Percentiles rank a stretch among this genome's conserved stretches.
These are phyloP conservation scores for Didymosphaeria variabile DNA, from an alignment of 2,329 filamentous ascomycete genomes.

Conservation along the genomic window DNA sequence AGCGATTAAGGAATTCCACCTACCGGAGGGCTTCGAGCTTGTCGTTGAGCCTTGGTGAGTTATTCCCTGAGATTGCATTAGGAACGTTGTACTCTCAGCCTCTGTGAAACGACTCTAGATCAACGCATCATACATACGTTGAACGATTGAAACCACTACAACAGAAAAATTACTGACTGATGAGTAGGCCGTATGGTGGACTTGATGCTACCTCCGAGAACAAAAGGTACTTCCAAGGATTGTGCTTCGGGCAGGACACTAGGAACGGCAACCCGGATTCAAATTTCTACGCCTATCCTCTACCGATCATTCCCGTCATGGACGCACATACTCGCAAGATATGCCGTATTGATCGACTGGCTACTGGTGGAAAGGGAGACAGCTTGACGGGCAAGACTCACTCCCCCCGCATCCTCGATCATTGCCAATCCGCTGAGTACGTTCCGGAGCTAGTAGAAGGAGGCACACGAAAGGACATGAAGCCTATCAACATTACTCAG, in stretches of 20 bases:
- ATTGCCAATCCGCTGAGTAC: constrained; percentile 64
- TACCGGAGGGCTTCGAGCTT: constrained; percentile 65
- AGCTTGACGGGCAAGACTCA: constrained; percentile 51
- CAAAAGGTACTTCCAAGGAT: constrained; percentile 62
- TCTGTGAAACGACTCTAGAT: too few species aligned
- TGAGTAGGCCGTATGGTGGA: constrained; percentile 61
- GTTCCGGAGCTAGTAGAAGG: constrained; percentile 51
- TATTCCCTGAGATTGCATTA: not conserved
- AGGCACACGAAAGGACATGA: constrained; percentile 56
- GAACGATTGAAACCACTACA: too few species aligned
- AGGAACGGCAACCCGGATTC: constrained; percentile 55
- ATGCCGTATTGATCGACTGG: constrained; percentile 47
- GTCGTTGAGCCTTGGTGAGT: constrained; percentile 61
- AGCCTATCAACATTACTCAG: constrained; percentile 77
- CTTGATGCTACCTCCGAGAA: constrained; percentile 58
- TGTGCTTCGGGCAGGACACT: constrained; percentile 62
- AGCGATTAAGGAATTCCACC: constrained; percentile 60
- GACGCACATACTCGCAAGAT: constrained; percentile 47
- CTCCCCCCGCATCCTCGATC: constrained; percentile 51
- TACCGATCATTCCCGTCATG: constrained; percentile 50
- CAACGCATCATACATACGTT: too few species aligned
- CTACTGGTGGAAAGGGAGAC: constrained; percentile 51
- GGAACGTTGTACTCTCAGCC: not conserved
- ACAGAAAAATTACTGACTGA: not conserved
- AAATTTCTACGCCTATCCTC: constrained; percentile 53